Evolutionary conservation across 2,329 filamentous ascomycete genomes (phyloP).

Genomic region (Pseudocercospora fijiensis): DNA sequence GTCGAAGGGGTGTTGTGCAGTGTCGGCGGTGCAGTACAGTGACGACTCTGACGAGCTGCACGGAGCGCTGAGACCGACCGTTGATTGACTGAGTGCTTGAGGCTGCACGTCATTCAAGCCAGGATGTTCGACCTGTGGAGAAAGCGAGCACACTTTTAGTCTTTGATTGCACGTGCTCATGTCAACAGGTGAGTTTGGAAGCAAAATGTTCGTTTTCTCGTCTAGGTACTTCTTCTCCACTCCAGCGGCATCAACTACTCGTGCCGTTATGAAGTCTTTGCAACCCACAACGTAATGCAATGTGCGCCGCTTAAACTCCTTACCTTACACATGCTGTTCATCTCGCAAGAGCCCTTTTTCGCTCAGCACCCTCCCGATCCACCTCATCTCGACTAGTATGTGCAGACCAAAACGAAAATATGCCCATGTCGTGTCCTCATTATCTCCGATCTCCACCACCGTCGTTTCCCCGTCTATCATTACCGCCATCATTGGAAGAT

Average conservation of each 20-base stretch:
- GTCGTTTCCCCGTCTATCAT: neutral
- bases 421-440: neutral
- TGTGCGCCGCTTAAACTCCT: conserved; percentile 5
- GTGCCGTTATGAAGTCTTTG: neutral
- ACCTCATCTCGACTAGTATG: neutral
- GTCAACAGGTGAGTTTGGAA: neutral
- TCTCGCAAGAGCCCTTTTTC: conserved; percentile 2
- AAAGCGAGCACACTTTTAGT: neutral
- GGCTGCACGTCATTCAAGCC: neutral
- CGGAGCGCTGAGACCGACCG: neutral
- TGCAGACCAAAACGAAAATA: conserved; percentile 2
- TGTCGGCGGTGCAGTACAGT: neutral
- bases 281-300: neutral
- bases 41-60: neutral
- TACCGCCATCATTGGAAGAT: neutral
- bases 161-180: neutral
- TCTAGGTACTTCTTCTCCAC: neutral
- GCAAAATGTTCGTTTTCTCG: conserved; percentile 1
- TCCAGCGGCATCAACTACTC: neutral
- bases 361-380: neutral
- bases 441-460: neutral
- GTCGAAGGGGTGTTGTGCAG: neutral
- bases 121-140: neutral
- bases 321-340: neutral
- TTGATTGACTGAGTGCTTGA: neutral